Evolutionary conservation across 2,329 filamentous ascomycete genomes (phyloP), one percentile per base, ranked within the genome.

Genomic region (Coniochaeta hoffmannii): DNA sequence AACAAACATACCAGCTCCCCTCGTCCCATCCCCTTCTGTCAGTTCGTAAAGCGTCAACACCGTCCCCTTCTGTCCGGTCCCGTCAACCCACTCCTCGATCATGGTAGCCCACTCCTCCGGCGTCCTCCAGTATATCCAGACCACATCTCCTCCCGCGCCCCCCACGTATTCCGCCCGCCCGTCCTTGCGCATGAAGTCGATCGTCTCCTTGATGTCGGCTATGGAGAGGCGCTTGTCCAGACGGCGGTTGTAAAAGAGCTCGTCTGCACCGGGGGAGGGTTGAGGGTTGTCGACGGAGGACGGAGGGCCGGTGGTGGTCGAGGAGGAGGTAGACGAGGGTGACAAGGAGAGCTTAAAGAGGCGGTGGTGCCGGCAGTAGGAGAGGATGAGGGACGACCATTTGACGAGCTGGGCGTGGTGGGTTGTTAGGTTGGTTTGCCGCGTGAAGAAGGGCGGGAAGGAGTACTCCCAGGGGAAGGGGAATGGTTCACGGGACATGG

Each of bases 1-100:
- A 28, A 41, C 41, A 5, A 41, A 72, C 77, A 62, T 68, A 88
- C 86, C 85, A 62, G 86, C 82, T 1, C 82, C 84, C 56, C 76
- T 71, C 2, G 89, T 90, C 30, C 79, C 87, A 66, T 97, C 93
- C n/a, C 93, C 90, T 70, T 97, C 85, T 1, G 84, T 80, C 64
- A 99, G 74, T 74, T 99, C 94, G 71, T 97, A 97, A 24, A 99
- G 76, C 56, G 94, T 99, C 66, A 99, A 71, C 55, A 99, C 93
- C 12, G 81, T 84, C 24, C 90, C 90, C 76, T 88, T 93, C 77
- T 97, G 92, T 4, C 85, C 94, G 58, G 91, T 96, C 59, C 85
- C 83, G 30, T 97, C 92, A 49, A 91, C 87, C 85, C 90, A 97
- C 44, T 76, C 81, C 69, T 88, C 87, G 41, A 97, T 74, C 57